Percentiles rank a stretch among this genome's conserved stretches.
Conservation (phyloP, 768 basidiomycete genomes). For the Lentinula sp. region DNA sequence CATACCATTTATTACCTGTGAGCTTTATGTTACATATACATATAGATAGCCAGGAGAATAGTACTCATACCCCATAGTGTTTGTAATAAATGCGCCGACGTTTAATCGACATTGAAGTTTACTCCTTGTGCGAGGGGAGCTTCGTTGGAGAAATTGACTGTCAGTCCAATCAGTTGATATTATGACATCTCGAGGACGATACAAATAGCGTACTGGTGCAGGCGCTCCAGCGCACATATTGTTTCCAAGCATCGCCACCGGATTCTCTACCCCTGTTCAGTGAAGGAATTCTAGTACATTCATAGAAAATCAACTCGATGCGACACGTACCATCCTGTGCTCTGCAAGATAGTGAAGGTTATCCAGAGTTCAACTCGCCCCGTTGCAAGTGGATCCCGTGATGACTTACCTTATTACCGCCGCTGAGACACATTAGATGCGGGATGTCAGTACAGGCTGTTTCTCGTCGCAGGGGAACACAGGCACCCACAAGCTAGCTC, state of each 20-base stretch:
- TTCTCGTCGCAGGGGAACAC: background rate
- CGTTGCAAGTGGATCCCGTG: background rate
- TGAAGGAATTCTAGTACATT: background rate
- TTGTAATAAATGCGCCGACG: background rate
- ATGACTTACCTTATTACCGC: conserved; percentile 78
- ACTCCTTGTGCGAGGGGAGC: conserved; percentile 93
- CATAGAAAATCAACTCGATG: background rate
- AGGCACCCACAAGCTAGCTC: conserved; percentile 38
- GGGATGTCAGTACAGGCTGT: conserved; percentile 4
- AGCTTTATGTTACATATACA: background rate
- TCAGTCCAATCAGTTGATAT: conserved; percentile 9
- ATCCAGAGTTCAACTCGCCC: background rate
- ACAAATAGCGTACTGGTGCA: conserved; percentile 54
- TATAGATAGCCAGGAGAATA: no score
- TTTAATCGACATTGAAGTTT: conserved; percentile 39
- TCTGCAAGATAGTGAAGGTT: conserved; percentile 33
- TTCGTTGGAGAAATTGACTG: conserved; percentile 85
- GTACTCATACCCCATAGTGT: background rate
- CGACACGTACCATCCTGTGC: conserved; percentile 71
- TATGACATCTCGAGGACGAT: background rate
- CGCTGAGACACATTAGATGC: conserved; percentile 22
- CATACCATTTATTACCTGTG: background rate
- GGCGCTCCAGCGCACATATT: conserved; percentile 88
- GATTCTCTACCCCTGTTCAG: conserved; percentile 83
- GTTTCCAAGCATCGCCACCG: conserved; percentile 98